Percentiles rank a stretch among this genome's conserved stretches.
These are phyloP conservation scores for Dalbergia oliveri DNA, from an alignment of 306 rosid species.

Conservation along the genomic window DNA sequence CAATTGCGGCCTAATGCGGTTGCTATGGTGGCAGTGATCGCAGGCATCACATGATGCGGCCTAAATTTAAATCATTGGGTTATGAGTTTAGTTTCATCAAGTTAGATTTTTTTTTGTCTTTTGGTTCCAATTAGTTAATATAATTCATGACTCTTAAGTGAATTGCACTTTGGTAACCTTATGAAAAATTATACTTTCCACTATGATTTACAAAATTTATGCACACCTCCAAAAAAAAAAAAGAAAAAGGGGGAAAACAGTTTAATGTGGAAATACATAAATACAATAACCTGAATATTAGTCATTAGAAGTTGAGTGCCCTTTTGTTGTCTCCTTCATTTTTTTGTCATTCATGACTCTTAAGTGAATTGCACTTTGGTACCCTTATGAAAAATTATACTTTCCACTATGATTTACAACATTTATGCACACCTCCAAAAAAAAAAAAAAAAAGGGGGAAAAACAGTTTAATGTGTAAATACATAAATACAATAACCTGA, in stretches of 20 bases:
- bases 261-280: background rate
- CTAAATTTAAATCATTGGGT: too few relatives aligned
- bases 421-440: too few relatives aligned
- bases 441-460: background rate
- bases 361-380: background rate
- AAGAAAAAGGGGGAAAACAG: background rate
- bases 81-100: background rate
- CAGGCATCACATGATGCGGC: too few relatives aligned
- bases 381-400: background rate
- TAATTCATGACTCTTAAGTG: background rate
- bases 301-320: background rate
- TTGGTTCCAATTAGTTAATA: background rate
- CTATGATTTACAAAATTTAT: slow-evolving; percentile 2
- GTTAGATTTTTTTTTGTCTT: background rate
- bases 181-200: background rate
- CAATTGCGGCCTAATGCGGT: too few relatives aligned
- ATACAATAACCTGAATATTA: background rate
- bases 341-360: background rate
- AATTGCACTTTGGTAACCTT: background rate
- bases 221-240: too few relatives aligned
- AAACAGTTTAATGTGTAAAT: slow-evolving; percentile 7
- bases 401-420: slow-evolving; percentile 10
- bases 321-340: background rate
- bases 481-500: background rate
- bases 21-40: too few relatives aligned